phyloP scores from a whole-genome alignment of 306 rosid genomes.

The Senna siamea region DNA sequence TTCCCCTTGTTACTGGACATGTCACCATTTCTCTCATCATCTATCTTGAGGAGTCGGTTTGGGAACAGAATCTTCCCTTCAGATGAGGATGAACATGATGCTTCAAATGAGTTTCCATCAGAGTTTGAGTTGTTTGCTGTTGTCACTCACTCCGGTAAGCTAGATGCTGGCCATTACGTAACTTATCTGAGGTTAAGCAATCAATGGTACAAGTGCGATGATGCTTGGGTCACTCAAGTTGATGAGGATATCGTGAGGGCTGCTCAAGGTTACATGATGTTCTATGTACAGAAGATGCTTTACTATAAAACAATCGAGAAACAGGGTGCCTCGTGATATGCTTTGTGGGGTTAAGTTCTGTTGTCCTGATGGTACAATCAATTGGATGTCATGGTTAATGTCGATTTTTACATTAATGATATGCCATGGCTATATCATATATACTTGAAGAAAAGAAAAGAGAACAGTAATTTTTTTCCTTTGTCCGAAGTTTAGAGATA shows the following conservation, averaged over 20 bases:
- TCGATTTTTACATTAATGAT: conserved; percentile 36
- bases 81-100: conserved; percentile 69
- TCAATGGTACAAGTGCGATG: conserved; percentile 92
- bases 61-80: conserved; percentile 85
- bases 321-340: conserved; percentile 54
- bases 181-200: conserved; percentile 80
- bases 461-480: conserved; percentile 33
- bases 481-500: conserved; percentile 29
- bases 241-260: conserved; percentile 85
- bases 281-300: conserved; percentile 94
- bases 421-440: conserved; percentile 47
- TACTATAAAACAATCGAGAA: conserved; percentile 79
- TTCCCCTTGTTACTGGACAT: conserved; percentile 90
- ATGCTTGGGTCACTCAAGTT: conserved; percentile 91
- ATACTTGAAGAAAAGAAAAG: conserved; percentile 31
- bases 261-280: conserved; percentile 95
- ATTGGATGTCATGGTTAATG: conserved; percentile 44
- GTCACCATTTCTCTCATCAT: conserved; percentile 87
- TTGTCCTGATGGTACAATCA: conserved; percentile 33
- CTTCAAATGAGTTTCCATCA: conserved; percentile 64
- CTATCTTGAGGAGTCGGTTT: conserved; percentile 73
- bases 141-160: conserved; percentile 82
- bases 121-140: conserved; percentile 94
- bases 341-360: conserved; percentile 30
- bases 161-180: conserved; percentile 90